Evolutionary conservation across 495 filamentous ascomycete genomes (phyloP).

Genomic region (Tuber microsphaerosporum): DNA sequence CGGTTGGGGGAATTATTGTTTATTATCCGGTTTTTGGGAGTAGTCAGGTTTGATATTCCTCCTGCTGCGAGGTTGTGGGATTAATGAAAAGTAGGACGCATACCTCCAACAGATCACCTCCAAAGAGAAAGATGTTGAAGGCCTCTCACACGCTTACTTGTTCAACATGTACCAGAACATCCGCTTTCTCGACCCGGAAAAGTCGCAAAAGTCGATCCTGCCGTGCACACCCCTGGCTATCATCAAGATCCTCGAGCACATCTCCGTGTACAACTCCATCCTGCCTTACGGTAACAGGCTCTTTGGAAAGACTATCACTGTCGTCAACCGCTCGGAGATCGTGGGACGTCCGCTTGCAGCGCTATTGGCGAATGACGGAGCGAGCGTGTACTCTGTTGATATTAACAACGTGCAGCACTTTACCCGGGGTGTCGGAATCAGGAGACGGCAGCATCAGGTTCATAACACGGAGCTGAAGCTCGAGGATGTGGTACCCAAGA

Average conservation of each 20-base stretch:
- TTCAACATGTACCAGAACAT: constrained; percentile 99
- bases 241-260: constrained; percentile 91
- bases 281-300: constrained; percentile 87
- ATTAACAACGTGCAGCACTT: constrained; percentile 87
- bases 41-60: constrained; percentile 20
- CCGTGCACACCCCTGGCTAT: constrained; percentile 93
- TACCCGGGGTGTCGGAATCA: constrained; percentile 75
- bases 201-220: constrained; percentile 78
- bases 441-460: constrained; percentile 74
- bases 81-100: constrained; percentile 57
- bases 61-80: constrained; percentile 38
- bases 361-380: constrained; percentile 90
- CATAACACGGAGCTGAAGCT: constrained; percentile 66
- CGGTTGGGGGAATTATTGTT: constrained; percentile 88
- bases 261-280: constrained; percentile 94
- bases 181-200: constrained; percentile 77
- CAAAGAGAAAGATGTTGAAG: constrained; percentile 87
- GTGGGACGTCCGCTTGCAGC: constrained; percentile 92
- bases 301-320: constrained; percentile 82
- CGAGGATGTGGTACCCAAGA: constrained; percentile 71
- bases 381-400: constrained; percentile 90
- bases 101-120: constrained; percentile 94
- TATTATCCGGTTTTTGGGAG: constrained; percentile 88
- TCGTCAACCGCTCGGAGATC: constrained; percentile 92
- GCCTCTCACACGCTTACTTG: constrained; percentile 84